Conservation (phyloP, 1,284 basidiomycete species). For the Cryptococcus floricola region DNA sequence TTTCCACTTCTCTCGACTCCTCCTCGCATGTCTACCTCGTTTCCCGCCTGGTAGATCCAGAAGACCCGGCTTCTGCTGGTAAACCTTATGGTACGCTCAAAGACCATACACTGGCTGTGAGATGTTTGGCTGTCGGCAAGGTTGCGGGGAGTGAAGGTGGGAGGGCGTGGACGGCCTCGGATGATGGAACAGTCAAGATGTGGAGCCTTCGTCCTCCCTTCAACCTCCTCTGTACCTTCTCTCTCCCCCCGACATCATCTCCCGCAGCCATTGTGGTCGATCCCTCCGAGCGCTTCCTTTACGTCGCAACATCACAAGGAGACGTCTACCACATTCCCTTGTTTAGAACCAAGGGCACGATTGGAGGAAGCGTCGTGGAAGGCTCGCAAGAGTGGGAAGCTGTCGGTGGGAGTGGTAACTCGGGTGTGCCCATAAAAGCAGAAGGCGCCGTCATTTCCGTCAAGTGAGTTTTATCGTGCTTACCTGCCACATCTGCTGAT, state of each 20-base stretch:
- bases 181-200: slow-evolving; percentile 91
- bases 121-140: slow-evolving; percentile 72
- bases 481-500: neutral
- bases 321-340: slow-evolving; percentile 75
- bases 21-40: slow-evolving; percentile 84
- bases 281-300: slow-evolving; percentile 77
- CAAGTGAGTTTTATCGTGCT: slow-evolving; percentile 12
- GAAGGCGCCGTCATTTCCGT: slow-evolving; percentile 43
- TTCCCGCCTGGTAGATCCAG: slow-evolving; percentile 49
- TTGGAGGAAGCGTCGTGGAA: slow-evolving; percentile 46
- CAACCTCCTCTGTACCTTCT: slow-evolving; percentile 76
- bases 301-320: slow-evolving; percentile 70
- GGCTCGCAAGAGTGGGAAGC: slow-evolving; percentile 57
- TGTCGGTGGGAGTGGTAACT: slow-evolving; percentile 67
- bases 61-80: slow-evolving; percentile 17
- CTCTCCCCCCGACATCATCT: slow-evolving; percentile 62
- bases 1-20: slow-evolving; percentile 87
- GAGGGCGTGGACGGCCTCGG: slow-evolving; percentile 64
- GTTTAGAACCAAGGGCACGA: slow-evolving; percentile 59
- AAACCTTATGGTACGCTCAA: slow-evolving; percentile 74
- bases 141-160: slow-evolving; percentile 29
- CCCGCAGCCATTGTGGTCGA: slow-evolving; percentile 68
- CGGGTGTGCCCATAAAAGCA: slow-evolving; percentile 61
- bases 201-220: slow-evolving; percentile 73
- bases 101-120: slow-evolving; percentile 88